Conservation (phyloP, 805 yeast genomes). For the Starmerella asiatica region DNA sequence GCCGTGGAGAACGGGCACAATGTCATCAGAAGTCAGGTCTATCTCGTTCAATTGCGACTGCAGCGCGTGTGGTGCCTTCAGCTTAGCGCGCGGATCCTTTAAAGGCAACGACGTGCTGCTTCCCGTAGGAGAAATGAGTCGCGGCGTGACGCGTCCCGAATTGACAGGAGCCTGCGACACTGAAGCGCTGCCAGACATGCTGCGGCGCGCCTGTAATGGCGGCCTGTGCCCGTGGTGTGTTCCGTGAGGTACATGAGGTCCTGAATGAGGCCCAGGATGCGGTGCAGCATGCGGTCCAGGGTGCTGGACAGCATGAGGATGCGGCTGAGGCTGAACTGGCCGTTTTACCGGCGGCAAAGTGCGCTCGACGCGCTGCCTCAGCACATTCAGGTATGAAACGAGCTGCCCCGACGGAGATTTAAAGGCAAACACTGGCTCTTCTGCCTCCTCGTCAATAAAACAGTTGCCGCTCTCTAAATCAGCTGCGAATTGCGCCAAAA, state of each 20-base stretch:
- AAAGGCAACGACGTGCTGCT: slow-evolving; percentile 10
- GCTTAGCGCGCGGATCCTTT: not conserved
- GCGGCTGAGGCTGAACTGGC: slow-evolving; percentile 6
- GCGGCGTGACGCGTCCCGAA: slow-evolving; percentile 16
- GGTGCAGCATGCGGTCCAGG: not conserved
- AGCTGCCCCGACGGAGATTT: slow-evolving; percentile 56
- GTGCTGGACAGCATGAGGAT: not conserved
- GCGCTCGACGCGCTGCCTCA: slow-evolving; percentile 34
- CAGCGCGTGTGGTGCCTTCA: not conserved
- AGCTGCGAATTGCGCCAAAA: slow-evolving; percentile 66
- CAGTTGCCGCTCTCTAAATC: slow-evolving; percentile 79
- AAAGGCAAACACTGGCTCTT: slow-evolving; percentile 39
- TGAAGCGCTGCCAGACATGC: slow-evolving; percentile 7
- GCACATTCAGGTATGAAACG: slow-evolving; percentile 48
- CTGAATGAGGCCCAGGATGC: not conserved
- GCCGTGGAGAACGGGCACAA: not conserved
- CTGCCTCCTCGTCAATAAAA: slow-evolving; percentile 50
- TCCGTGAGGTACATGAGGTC: not conserved
- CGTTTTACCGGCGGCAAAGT: slow-evolving; percentile 5
- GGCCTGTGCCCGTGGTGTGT: not conserved
- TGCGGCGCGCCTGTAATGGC: slow-evolving; percentile 9
- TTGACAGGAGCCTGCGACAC: slow-evolving; percentile 17
- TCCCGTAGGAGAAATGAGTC: slow-evolving; percentile 16
- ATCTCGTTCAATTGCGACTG: slow-evolving; percentile 10
- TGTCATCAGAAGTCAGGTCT: slow-evolving; percentile 4